phyloP scores from a whole-genome alignment of 352 stramenopile genomes.

The Globisporangium lucens region DNA sequence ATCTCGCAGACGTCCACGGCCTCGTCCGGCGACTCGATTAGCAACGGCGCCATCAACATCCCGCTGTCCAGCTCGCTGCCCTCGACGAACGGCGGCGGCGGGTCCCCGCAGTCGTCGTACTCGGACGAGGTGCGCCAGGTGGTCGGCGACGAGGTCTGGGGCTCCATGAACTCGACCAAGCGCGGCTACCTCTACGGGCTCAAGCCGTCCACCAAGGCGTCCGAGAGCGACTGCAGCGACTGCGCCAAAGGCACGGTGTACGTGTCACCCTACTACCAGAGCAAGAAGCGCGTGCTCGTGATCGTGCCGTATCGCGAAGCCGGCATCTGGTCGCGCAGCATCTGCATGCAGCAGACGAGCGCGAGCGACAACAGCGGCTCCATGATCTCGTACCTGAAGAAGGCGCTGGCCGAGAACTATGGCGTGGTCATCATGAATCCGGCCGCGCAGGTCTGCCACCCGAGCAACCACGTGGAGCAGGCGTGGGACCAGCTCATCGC shows the following conservation, averaged over 20 bases:
- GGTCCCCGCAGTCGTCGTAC: slow-evolving; percentile 20
- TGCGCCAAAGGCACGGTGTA: slow-evolving; percentile 71
- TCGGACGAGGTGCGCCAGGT: slow-evolving; percentile 22
- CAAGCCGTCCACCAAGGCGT: slow-evolving; percentile 21
- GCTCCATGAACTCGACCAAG: slow-evolving; percentile 13
- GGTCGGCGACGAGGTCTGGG: slow-evolving; percentile 22
- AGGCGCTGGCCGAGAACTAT: slow-evolving; percentile 79
- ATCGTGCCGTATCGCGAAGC: slow-evolving; percentile 84
- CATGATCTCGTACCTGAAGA: slow-evolving; percentile 80
- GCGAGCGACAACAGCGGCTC: slow-evolving; percentile 59
- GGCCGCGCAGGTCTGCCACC: slow-evolving; percentile 70
- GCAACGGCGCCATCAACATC: neutral
- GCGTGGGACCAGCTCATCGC: slow-evolving; percentile 78
- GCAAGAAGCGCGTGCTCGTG: slow-evolving; percentile 63
- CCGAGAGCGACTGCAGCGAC: slow-evolving; percentile 41
- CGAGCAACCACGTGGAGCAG: slow-evolving; percentile 66
- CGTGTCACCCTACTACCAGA: slow-evolving; percentile 57
- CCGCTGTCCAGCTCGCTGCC: slow-evolving; percentile 7
- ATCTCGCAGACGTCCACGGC: slow-evolving; percentile 3
- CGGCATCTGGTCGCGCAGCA: slow-evolving; percentile 83
- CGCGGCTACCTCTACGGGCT: slow-evolving; percentile 27
- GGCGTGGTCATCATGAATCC: slow-evolving; percentile 83
- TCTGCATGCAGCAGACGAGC: slow-evolving; percentile 71
- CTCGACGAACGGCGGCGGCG: slow-evolving; percentile 12
- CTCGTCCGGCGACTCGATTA: slow-evolving; percentile 6